These are phyloP conservation scores for Prunus fruticosa DNA, from an alignment of 306 rosid genomes.

Conservation along the genomic window DNA sequence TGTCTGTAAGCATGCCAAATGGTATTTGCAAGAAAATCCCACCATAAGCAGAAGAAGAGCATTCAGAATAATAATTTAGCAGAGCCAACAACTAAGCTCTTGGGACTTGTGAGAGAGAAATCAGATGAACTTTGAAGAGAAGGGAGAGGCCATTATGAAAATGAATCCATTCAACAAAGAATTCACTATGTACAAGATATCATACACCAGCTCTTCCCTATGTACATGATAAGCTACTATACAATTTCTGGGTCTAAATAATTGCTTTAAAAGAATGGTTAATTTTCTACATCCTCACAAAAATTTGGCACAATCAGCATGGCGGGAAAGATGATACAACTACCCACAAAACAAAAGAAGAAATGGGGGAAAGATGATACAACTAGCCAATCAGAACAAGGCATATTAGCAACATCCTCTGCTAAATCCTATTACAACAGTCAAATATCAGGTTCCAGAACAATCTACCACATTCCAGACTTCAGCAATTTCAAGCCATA, in stretches of 20 bases:
- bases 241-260: constrained; percentile 34
- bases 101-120: neutral
- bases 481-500: constrained; percentile 63
- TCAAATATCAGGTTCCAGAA: constrained; percentile 49
- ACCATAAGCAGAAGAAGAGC: too few species aligned
- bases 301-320: constrained; percentile 41
- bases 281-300: constrained; percentile 51
- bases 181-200: constrained; percentile 22
- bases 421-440: constrained; percentile 74
- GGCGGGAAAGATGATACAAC: constrained; percentile 21
- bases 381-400: constrained; percentile 47
- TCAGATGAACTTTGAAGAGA: neutral
- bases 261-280: constrained; percentile 52
- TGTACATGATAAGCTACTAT: constrained; percentile 1
- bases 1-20: too few species aligned
- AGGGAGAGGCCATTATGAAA: neutral
- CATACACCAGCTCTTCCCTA: constrained; percentile 26
- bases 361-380: constrained; percentile 43
- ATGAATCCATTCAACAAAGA: constrained; percentile 29
- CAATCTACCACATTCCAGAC: constrained; percentile 63
- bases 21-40: too few species aligned
- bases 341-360: constrained; percentile 8
- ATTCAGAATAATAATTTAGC: neutral
- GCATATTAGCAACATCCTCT: constrained; percentile 64
- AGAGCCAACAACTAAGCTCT: too few species aligned